Evolutionary conservation across 164 flowering plant species (phyloP), one percentile per base, ranked within the genome.

Genomic region (Platanus orientalis): DNA sequence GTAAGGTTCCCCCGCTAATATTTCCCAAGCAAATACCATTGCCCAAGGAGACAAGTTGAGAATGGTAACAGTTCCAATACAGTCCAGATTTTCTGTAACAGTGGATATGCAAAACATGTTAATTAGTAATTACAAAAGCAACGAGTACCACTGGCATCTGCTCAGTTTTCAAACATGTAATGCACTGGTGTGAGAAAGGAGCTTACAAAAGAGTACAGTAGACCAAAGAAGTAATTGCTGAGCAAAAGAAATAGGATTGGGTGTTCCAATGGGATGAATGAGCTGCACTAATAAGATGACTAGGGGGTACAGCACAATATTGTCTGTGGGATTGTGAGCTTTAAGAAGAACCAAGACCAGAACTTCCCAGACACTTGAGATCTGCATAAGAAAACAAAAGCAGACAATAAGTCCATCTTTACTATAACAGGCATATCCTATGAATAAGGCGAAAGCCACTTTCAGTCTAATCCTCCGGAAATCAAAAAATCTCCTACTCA

Each of bases 11-110:
- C 99, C 99, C 40, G 92, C 82, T 13, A 97, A 95, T 72, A 92
- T 95, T 26, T 97, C 99, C 99, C 97, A 92, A 19, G 99, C 99
- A 39, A 92, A 89, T 20, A 95, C 99, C 0, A 97, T 95, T 21
- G 81, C 34, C 99, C 99, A 28, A 95, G 96, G 82, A 9, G 97
- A 91, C 65, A 92, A 61, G 48, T 87, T 64, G 26, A 95, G 87
- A 51, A 90, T 81, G 28, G 65, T 58, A 30, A 95, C 71, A 6
- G 87, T 88, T 54, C 88, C 86, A 56, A 95, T 80, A 73, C 96
- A 90, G 67, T 83, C 82, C n/a, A 95, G 74, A n/a, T 95, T 97
- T 6, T 96, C 97, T 28, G 99, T 97, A n/a, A 77, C 79, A 5
- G 92, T 84, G 11, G 97, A 95, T 76, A 95, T 95, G 97, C 99